Base-by-base conservation (phyloP, 2,329 filamentous ascomycete genomes). In the Fusarium lyarnte region DNA sequence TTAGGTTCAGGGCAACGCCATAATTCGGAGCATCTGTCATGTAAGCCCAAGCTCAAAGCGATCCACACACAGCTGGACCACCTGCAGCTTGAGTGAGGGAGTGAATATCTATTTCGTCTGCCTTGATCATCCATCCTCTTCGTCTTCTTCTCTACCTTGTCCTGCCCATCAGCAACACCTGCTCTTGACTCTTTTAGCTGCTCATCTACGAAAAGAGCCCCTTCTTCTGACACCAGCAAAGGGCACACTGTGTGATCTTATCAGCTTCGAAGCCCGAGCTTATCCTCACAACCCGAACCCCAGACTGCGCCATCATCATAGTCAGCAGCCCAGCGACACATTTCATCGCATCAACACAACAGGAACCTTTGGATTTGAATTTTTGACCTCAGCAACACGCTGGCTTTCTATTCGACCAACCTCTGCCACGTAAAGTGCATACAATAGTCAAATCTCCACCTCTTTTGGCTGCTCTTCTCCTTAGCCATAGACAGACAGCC, bases 271-370 rank as follows among this genome's bases (percentile, higher is more conserved):
- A 45, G 58, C 46, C 57, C 55, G 45, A 66, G 55, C 57, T 66
- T 66, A 70, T 62, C 53, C 52, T 66, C 59, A 58, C 64, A 53
- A 54, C 60, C 58, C 59, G 53, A 70, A 66, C 61, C 52, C 45
- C 57, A 25, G 49, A 52, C 52, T 66, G 53, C 59, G 65, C 69
- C 60, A 69, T 70, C 70, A 61, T 72, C 66, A 51, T 38, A 52
- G 53, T 59, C 53, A 64, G 46, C 49, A 39, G 33, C 42, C 35
- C 52, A 45, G 54, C 45, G 47, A 72, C 42, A 29, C 51, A 57
- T 33, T 54, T 52, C 66, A 27, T 54, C 63, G 38, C 58, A 39
- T 49, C 52, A 45, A 52, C 42, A 25, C 33, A 58, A 29, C 46
- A 51, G 46, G 51, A 63, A 68, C 35, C 47, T 55, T 73, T 63